Percentiles rank a stretch among this genome's conserved stretches.
phyloP scores from a whole-genome alignment of 2,329 filamentous ascomycete species.

The Hymenoscyphus linearis region DNA sequence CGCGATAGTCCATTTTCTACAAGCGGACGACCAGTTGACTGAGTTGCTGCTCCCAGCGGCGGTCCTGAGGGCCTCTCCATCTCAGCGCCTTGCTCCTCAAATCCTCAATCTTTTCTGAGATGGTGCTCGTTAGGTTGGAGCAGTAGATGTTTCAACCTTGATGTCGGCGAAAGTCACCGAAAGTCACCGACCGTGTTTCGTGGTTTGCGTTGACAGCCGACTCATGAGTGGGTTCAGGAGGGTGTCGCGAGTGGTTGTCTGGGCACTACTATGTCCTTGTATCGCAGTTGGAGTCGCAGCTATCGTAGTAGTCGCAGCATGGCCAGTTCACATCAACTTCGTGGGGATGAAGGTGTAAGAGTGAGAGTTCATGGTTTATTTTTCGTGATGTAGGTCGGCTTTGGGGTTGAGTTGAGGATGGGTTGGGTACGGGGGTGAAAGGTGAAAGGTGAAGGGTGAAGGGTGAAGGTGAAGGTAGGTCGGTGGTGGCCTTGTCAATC shows the following conservation, averaged over 20 bases:
- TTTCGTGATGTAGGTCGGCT: too few relatives aligned
- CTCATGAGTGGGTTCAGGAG: not conserved
- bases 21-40: constrained; percentile 35
- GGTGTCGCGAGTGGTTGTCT: not conserved
- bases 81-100: constrained; percentile 12
- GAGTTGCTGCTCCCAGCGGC: constrained; percentile 32
- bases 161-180: constrained; percentile 12
- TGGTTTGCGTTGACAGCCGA: not conserved
- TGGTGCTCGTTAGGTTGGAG: constrained; percentile 18
- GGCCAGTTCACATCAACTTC: not conserved
- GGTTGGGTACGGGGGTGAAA: too few relatives aligned
- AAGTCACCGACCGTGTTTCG: constrained; percentile 8
- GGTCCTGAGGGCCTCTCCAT: constrained; percentile 32
- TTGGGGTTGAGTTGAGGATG: too few relatives aligned
- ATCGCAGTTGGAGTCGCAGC: too few relatives aligned
- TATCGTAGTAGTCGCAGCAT: not conserved
- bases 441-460: too few relatives aligned
- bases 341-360: not conserved
- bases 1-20: constrained; percentile 35
- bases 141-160: constrained; percentile 25
- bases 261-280: not conserved
- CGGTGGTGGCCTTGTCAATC: not conserved
- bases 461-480: not conserved
- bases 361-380: too few relatives aligned
- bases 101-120: constrained; percentile 12